Conservation (phyloP, 1,284 basidiomycete genomes). For the Coriolopsis trogii region DNA sequence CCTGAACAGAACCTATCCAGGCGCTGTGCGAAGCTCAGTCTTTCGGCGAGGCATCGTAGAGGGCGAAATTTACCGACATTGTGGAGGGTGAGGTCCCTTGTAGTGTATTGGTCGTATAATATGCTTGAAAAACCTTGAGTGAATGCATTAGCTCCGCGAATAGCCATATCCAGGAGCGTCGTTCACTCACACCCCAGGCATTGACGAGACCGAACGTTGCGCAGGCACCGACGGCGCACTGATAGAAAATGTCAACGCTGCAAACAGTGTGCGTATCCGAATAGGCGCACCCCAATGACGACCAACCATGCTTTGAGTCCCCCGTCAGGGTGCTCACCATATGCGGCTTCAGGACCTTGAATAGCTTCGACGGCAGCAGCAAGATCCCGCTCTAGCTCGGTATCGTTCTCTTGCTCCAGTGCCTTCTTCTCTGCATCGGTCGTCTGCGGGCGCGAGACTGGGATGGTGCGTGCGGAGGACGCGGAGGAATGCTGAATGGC, state of each 20-base stretch:
- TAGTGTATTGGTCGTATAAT: slow-evolving; percentile 43
- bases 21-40: slow-evolving; percentile 41
- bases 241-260: neutral
- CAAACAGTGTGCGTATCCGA: neutral
- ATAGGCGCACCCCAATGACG: slow-evolving; percentile 39
- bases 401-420: neutral
- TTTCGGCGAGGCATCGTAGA: neutral
- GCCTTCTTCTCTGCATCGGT: neutral
- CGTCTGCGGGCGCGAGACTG: neutral
- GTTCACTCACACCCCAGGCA: slow-evolving; percentile 42
- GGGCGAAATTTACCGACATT: slow-evolving; percentile 49
- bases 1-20: slow-evolving; percentile 79
- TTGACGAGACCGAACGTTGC: slow-evolving; percentile 47
- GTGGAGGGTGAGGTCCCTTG: slow-evolving; percentile 45
- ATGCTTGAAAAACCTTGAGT: slow-evolving; percentile 46
- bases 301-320: slow-evolving; percentile 44
- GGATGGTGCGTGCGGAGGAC: slow-evolving; percentile 3
- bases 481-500: neutral
- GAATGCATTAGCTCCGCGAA: neutral
- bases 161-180: too few relatives aligned
- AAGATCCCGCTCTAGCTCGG: neutral
- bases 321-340: slow-evolving; percentile 37
- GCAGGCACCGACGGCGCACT: slow-evolving; percentile 31
- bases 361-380: neutral
- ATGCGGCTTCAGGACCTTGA: neutral